Conservation (phyloP, 169 alveolate genomes). For the Eimeria brunetti region DNA sequence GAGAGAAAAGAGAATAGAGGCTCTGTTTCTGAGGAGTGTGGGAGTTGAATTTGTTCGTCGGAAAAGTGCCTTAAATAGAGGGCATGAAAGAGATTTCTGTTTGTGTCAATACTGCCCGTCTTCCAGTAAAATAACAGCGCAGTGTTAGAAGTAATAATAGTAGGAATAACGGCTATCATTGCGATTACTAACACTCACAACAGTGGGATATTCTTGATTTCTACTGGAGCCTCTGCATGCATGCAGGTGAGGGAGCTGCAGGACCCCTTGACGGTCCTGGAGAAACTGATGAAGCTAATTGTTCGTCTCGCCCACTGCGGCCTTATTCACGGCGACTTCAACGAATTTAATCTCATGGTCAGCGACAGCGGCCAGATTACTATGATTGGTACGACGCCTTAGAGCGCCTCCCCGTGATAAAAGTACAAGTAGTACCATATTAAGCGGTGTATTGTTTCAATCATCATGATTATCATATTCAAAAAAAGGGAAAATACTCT, state of each 20-base stretch:
- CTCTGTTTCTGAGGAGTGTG: too few relatives aligned
- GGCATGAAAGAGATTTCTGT: too few relatives aligned
- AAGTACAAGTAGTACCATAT: too few relatives aligned
- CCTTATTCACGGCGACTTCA: slow-evolving; percentile 99
- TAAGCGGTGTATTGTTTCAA: not conserved
- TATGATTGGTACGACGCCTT: slow-evolving; percentile 84
- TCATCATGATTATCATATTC: too few relatives aligned
- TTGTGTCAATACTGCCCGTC: too few relatives aligned
- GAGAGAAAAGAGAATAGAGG: too few relatives aligned
- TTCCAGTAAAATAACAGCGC: too few relatives aligned
- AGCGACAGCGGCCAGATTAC: slow-evolving; percentile 91
- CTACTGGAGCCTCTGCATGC: not conserved
- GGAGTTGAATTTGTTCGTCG: too few relatives aligned
- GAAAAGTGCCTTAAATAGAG: too few relatives aligned
- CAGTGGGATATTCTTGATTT: not conserved
- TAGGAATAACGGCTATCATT: too few relatives aligned
- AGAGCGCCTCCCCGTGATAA: not conserved
- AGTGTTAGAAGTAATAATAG: too few relatives aligned
- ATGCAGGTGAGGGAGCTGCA: slow-evolving; percentile 61
- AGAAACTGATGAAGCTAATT: slow-evolving; percentile 88
- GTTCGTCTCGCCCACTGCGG: slow-evolving; percentile 96
- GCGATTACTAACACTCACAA: too few relatives aligned
- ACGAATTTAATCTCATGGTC: slow-evolving; percentile 98
- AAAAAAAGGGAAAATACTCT: not conserved
- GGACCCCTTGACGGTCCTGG: slow-evolving; percentile 68